Percentiles rank a stretch among this genome's conserved stretches.
These are phyloP conservation scores for Carex kokanica DNA, from an alignment of 176 grass and related monocot genomes.

Conservation along the genomic window DNA sequence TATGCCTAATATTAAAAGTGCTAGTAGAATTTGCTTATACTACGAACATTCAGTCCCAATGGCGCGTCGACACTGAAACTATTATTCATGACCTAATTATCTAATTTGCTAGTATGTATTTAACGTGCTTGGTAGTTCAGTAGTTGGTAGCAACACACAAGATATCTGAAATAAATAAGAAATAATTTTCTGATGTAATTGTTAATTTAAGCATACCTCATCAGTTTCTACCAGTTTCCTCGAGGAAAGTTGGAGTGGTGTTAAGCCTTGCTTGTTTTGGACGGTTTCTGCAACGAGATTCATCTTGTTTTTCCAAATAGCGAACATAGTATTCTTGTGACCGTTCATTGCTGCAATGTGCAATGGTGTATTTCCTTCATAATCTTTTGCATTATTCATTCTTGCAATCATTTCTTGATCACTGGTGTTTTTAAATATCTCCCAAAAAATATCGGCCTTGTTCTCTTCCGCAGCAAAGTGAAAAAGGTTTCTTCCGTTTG, in stretches of 20 bases:
- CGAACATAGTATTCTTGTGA: background rate
- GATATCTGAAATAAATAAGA: no score
- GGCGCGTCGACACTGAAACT: no score
- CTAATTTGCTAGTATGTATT: background rate
- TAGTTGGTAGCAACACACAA: no score
- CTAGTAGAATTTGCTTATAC: no score
- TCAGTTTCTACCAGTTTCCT: background rate
- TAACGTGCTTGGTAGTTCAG: background rate
- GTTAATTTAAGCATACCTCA: background rate
- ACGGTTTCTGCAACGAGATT: background rate
- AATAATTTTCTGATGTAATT: no score
- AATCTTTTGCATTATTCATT: background rate
- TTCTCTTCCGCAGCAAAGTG: slow-evolving; percentile 9
- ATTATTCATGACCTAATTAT: no score
- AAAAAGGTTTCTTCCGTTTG: background rate
- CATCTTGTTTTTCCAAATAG: background rate
- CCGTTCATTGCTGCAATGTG: background rate
- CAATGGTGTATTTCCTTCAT: background rate
- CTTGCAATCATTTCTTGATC: background rate
- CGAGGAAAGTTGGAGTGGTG: background rate
- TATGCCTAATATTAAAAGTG: no score
- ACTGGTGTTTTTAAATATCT: background rate
- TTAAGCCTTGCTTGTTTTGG: background rate
- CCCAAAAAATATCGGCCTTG: no score
- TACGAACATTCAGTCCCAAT: no score